Conservation (phyloP, 1,284 basidiomycete species). For the Cutaneotrichosporon daszewskae region DNA sequence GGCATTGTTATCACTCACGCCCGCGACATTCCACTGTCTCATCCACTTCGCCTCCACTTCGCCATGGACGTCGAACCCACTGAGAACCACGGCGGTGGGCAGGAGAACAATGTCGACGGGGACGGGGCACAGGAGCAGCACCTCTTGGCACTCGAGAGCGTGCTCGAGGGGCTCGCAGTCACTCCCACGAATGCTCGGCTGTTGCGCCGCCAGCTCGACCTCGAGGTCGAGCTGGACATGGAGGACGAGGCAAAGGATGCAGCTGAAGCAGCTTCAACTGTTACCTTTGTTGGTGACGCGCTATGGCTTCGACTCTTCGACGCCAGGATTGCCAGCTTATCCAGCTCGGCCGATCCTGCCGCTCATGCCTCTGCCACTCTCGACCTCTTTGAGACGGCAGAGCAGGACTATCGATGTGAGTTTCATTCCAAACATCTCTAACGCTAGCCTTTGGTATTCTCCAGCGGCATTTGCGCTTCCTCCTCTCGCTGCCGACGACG, state of each 20-base stretch:
- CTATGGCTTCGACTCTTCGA: conserved; percentile 34
- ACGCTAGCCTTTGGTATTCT: conserved; percentile 64
- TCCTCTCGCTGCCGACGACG: conserved; percentile 53
- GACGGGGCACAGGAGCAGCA: conserved; percentile 11
- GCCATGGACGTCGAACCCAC: too few relatives aligned
- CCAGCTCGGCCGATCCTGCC: too few relatives aligned
- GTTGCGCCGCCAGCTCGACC: conserved; percentile 27
- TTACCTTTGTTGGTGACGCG: conserved; percentile 34
- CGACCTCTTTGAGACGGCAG: conserved; percentile 59
- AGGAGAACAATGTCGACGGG: too few relatives aligned
- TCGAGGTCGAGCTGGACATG: conserved; percentile 28
- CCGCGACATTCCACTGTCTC: too few relatives aligned
- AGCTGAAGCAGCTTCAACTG: conserved; percentile 7
- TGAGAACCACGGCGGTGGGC: too few relatives aligned
- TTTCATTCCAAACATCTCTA: conserved; percentile 9
- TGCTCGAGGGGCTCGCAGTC: conserved; percentile 23
- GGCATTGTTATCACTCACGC: too few relatives aligned
- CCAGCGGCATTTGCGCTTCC: conserved; percentile 62
- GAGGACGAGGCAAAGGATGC: conserved; percentile 21
- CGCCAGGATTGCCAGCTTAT: conserved; percentile 10
- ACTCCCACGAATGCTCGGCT: conserved; percentile 29
- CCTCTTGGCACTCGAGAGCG: conserved; percentile 23
- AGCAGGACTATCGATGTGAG: conserved; percentile 76
- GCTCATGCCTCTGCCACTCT: too few relatives aligned
- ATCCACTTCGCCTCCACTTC: too few relatives aligned